Percentiles rank a stretch among this genome's conserved stretches.
These are phyloP conservation scores for Brassica napus DNA, from an alignment of 345 rosid species.

Conservation along the genomic window Da-Ae NC_063445.1:12273501-12274000, in stretches of 20 bases:
- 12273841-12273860: slow-evolving; percentile 60
- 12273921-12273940: slow-evolving; percentile 67
- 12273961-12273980: slow-evolving; percentile 62
- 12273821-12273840: slow-evolving; percentile 39
- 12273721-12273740: slow-evolving; percentile 47
- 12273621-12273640: background rate
- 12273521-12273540: slow-evolving; percentile 25
- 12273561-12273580: slow-evolving; percentile 1
- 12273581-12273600: background rate
- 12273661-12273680: background rate
- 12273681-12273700: slow-evolving; percentile 46
- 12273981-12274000: slow-evolving; percentile 31
- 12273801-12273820: slow-evolving; percentile 40
- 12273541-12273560: slow-evolving; percentile 13
- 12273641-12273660: background rate
- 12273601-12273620: background rate
- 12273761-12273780: slow-evolving; percentile 53
- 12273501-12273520: slow-evolving; percentile 32
- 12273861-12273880: slow-evolving; percentile 39
- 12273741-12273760: slow-evolving; percentile 61
- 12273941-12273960: slow-evolving; percentile 47
- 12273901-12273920: slow-evolving; percentile 13
- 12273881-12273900: slow-evolving; percentile 43
- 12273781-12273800: slow-evolving; percentile 47
- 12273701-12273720: slow-evolving; percentile 48